Evolutionary conservation across 2,329 filamentous ascomycete species (phyloP), one percentile per base, ranked within the genome.

Genomic region (Mariannaea sp.): DNA sequence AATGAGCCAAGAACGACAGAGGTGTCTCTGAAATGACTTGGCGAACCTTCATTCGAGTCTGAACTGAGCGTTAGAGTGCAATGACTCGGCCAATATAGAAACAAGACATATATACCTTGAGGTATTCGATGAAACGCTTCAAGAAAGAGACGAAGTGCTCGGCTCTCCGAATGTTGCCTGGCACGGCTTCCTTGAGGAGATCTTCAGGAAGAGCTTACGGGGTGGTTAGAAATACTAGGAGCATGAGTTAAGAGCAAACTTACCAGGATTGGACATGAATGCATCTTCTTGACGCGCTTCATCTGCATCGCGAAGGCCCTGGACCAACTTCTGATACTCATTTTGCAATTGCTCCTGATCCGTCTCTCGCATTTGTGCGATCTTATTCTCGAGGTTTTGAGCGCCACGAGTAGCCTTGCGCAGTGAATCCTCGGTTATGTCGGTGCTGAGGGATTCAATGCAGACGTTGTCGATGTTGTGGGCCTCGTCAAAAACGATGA

Each of bases 381-480:
- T 97, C 69, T 89, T 96, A 24, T 84, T 85, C 69, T 99, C 94
- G 1, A 99, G 78, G 62, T 96, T 97, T 60, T 88, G 88, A 10
- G 93, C 95, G 5, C 94, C 94, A 60, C 92, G 83, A 1, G 92
- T 92, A 16, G 94, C 94, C 74, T 91, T 96, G 17, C 92, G 85
- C 47, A 99, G 73, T 0, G 93, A 97, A 63, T 97, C 94, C 69
- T 99, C 92, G 0, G 93, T 97, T 52, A 99, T 84, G 66, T 99
- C 94, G 35, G 96, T 97, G 68, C 94, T 99, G 10, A 97, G 77
- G 2, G 94, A 93, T 69, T 99, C 94, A 62, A 99, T 99, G 71
- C 95, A 99, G 54, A 99, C 94, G 69, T 99, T 99, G 80, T 99
- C 94, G 64, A 99, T 99, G 68, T 99, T 99, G 76, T 99, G 94